A percentile compares a stretch with the other conserved stretches of the same genome.
phyloP scores from a whole-genome alignment of 2,329 filamentous ascomycete species.

The Huntiella omanensis region DNA sequence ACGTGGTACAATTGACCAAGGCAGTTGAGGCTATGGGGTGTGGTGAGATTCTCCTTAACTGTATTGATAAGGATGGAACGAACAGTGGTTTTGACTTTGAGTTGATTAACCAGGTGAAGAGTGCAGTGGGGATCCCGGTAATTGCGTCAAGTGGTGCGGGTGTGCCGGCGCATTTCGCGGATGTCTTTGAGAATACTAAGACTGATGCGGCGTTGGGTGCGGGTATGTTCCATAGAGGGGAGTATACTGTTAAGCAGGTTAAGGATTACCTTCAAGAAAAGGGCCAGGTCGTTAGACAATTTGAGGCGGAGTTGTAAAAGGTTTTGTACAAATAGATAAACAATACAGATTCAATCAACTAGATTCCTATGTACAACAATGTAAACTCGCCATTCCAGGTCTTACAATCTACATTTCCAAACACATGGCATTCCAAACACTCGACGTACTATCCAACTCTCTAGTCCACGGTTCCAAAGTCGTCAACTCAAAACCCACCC shows the following conservation, averaged over 20 bases:
- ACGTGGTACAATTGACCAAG: constrained; percentile 70
- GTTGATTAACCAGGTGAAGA: constrained; percentile 74
- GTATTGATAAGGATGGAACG: constrained; percentile 90
- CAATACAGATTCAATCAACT: background rate
- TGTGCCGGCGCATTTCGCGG: constrained; percentile 67
- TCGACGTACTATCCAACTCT: constrained; percentile 47
- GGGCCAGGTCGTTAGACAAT: constrained; percentile 61
- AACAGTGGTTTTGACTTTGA: constrained; percentile 91
- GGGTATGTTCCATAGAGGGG: constrained; percentile 91
- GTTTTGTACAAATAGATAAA: background rate
- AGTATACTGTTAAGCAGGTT: constrained; percentile 88
- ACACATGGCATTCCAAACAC: constrained; percentile 68
- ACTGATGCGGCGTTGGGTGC: constrained; percentile 89
- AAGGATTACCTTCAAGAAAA: constrained; percentile 60
- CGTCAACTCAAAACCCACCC: constrained; percentile 77
- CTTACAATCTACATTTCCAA: constrained; percentile 51
- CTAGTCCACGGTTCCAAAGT: constrained; percentile 61
- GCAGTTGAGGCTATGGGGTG: constrained; percentile 93
- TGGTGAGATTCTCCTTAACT: constrained; percentile 89
- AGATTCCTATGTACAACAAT: background rate
- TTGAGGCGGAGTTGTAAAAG: constrained; percentile 37
- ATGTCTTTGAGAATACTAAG: constrained; percentile 70
- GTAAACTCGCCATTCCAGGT: background rate
- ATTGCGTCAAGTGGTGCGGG: constrained; percentile 90
- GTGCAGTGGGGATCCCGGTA: constrained; percentile 73